These are phyloP conservation scores for Akanthomyces lecanii DNA, from an alignment of 2,329 filamentous ascomycete species.

Conservation along the genomic window DNA sequence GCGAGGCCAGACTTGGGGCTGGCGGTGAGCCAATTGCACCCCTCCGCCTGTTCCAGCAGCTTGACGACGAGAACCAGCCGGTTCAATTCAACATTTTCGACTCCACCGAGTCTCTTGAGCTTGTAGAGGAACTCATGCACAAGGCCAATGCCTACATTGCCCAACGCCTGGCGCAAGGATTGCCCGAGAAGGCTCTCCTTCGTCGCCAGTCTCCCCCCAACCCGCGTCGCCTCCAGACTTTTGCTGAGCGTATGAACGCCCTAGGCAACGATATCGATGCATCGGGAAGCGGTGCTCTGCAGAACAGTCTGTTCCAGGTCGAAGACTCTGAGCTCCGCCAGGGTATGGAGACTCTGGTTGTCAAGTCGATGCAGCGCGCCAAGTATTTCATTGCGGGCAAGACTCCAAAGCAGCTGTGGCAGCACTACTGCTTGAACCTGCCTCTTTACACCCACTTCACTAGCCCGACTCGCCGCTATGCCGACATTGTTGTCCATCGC, in stretches of 20 bases:
- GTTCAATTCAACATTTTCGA: constrained; percentile 96
- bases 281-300: constrained; percentile 81
- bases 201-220: constrained; percentile 84
- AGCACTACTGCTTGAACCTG: constrained; percentile 89
- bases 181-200: constrained; percentile 90
- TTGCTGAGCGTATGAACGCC: constrained; percentile 87
- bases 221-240: constrained; percentile 79
- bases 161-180: constrained; percentile 69
- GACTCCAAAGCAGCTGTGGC: constrained; percentile 69
- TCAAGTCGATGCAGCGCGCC: constrained; percentile 94
- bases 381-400: constrained; percentile 91
- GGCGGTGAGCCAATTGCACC: constrained; percentile 76
- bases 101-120: constrained; percentile 80
- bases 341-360: constrained; percentile 93
- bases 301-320: constrained; percentile 92
- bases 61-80: constrained; percentile 96
- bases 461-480: constrained; percentile 88
- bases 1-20: constrained; percentile 78
- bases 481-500: constrained; percentile 91
- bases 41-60: constrained; percentile 82
- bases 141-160: constrained; percentile 89
- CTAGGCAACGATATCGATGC: constrained; percentile 88
- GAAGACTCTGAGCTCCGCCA: constrained; percentile 85
- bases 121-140: constrained; percentile 92
- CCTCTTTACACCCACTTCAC: constrained; percentile 97